A percentile compares a stretch with the other conserved stretches of the same genome.
These are phyloP conservation scores for Panaeolus papilionaceus DNA, from an alignment of 768 basidiomycete species.

Conservation along the genomic window DNA sequence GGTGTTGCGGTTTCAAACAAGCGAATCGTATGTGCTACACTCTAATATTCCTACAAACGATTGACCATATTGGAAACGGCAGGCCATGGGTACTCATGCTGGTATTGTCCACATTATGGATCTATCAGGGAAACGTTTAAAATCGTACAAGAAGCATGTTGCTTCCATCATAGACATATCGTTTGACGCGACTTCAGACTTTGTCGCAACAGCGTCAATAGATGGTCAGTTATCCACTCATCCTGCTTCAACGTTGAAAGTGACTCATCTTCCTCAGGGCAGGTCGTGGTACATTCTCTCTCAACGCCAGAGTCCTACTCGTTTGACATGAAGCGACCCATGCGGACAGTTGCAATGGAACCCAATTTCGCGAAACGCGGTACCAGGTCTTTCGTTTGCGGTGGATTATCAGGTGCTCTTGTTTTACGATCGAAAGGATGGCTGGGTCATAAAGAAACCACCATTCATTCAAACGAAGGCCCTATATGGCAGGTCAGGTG, in stretches of 20 bases:
- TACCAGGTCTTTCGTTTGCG: constrained; percentile 85
- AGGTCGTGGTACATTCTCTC: constrained; percentile 87
- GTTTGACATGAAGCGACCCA: constrained; percentile 91
- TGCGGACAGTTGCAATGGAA: constrained; percentile 89
- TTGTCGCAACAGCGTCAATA: constrained; percentile 90
- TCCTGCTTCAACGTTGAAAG: constrained; percentile 17
- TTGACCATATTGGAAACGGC: constrained; percentile 19
- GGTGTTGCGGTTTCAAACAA: constrained; percentile 78
- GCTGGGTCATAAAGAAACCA: constrained; percentile 92
- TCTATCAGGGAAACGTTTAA: constrained; percentile 79
- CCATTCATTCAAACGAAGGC: constrained; percentile 85
- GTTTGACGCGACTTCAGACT: constrained; percentile 86
- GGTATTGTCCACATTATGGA: constrained; percentile 92
- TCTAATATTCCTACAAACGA: not conserved
- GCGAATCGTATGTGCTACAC: constrained; percentile 57
- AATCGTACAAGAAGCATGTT: constrained; percentile 89
- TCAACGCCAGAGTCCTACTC: constrained; percentile 80
- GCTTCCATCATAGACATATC: constrained; percentile 88
- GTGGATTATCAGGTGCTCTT: constrained; percentile 89
- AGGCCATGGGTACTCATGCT: constrained; percentile 93
- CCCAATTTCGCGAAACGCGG: constrained; percentile 85
- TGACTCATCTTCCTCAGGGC: constrained; percentile 59
- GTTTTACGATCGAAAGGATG: constrained; percentile 95
- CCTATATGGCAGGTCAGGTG: constrained; percentile 94
- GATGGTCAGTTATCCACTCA: constrained; percentile 70